Base-by-base conservation (phyloP, 192 early-diverging fungal genomes). In the Linnemannia hyalina region DNA sequence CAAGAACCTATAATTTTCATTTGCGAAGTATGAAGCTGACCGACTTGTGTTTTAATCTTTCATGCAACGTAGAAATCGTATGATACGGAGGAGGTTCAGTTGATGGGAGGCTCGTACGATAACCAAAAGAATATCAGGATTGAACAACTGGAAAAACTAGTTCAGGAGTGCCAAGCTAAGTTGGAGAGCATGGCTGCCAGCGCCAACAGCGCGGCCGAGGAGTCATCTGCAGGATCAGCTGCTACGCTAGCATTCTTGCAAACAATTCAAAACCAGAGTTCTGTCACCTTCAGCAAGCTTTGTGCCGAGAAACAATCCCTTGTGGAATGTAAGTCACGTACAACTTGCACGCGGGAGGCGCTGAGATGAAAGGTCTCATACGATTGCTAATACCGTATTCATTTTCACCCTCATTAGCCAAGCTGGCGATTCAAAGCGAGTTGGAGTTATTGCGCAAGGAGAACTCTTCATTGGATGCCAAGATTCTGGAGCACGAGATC, bases 121-220 rank as follows among this genome's bases (percentile, higher is more conserved):
- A 75, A 54, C 23, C 89, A 88, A 65, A 94, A 95, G 83, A 85
- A 91, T 8, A 70, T 89, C 69, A 92, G 93, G 29, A 93, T 96
- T 44, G 74, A 70, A 15, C 88, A 93, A 60, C 85, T 96, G 70
- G 95, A 97, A 82, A 77, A 52, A 44, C 87, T 95, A 16, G 83
- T 96, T 23, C 90, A 93, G 63, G 91, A 93, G 75, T 93, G 90
- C 81, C 89, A 90, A 73, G 63, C 75, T 11, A 89, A 89, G 77
- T 47, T 90, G 16, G 80, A 89, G 18, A 32, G 74, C 3, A 55
- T 77, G 0, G 63, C 72, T 5, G 11, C 40, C 4, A 57, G 65
- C 3, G 15, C 73, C 15, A 57, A 40, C 16, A 38, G 26, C 35
- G 55, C 70, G 35, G 22, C 73, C 0, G 55, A 29, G 35, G 68